Percentiles rank a stretch among this genome's conserved stretches.
phyloP scores from a whole-genome alignment of 2,329 filamentous ascomycete genomes.

The Hypoxylon sp. region DNA sequence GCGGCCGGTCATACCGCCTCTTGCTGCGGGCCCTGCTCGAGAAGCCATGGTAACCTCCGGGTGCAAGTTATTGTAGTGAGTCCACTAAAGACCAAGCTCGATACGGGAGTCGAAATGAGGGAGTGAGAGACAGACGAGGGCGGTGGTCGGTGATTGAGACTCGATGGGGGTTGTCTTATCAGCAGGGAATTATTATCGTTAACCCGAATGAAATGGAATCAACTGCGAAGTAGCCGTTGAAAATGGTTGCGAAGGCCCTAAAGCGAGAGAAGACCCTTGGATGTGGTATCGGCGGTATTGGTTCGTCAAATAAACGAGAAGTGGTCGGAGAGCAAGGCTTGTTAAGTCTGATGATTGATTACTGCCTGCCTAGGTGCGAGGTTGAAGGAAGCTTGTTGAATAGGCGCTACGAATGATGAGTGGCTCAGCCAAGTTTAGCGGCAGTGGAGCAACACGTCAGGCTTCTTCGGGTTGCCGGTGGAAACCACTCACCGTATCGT shows the following conservation, averaged over 20 bases:
- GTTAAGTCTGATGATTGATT: constrained; percentile 37
- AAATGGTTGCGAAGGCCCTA: constrained; percentile 7
- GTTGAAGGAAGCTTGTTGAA: constrained; percentile 43
- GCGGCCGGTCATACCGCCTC: constrained; percentile 79
- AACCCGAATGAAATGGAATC: constrained; percentile 19
- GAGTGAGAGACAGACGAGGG: constrained; percentile 17
- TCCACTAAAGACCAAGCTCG: constrained; percentile 10
- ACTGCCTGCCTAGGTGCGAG: constrained; percentile 36
- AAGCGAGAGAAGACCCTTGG: constrained; percentile 2
- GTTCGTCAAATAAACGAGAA: constrained; percentile 11
- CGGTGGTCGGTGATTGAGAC: constrained; percentile 28
- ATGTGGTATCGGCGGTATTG: constrained; percentile 9
- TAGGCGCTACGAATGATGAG: constrained; percentile 34
- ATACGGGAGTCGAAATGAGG: constrained; percentile 17
- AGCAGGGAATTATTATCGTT: constrained; percentile 38
- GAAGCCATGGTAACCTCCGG: constrained; percentile 78
- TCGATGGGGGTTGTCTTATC: constrained; percentile 48
- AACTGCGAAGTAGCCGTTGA: constrained; percentile 14
- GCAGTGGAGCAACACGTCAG: constrained; percentile 45
- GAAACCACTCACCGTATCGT: constrained; percentile 24
- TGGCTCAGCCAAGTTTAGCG: constrained; percentile 38
- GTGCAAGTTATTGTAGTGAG: constrained; percentile 36
- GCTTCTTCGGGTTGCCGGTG: constrained; percentile 40
- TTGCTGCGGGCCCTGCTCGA: constrained; percentile 76
- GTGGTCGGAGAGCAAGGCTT: constrained; percentile 14